A percentile compares a stretch with the other conserved stretches of the same genome.
phyloP scores from a whole-genome alignment of 1,139 yeast species.

The Taphrina sp. region DNA sequence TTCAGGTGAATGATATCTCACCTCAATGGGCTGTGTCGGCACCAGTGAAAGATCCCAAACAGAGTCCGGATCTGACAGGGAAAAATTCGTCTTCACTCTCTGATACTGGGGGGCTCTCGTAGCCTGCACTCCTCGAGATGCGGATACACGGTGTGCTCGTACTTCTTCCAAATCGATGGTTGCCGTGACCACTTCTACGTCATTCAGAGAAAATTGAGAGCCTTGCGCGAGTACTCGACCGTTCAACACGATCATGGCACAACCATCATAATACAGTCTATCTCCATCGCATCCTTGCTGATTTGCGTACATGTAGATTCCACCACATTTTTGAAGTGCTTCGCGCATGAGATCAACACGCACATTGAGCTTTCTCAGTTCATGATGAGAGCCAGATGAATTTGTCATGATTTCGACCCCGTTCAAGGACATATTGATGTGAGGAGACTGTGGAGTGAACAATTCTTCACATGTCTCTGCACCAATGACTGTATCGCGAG shows the following conservation, averaged over 20 bases:
- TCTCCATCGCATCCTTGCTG: slow-evolving; percentile 99
- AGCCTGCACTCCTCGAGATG: slow-evolving; percentile 75
- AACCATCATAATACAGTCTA: slow-evolving; percentile 91
- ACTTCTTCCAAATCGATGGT: slow-evolving; percentile 92
- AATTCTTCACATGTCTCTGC: slow-evolving; percentile 97
- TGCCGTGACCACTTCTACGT: slow-evolving; percentile 90
- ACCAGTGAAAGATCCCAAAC: slow-evolving; percentile 61
- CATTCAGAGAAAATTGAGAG: slow-evolving; percentile 73
- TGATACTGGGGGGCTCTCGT: slow-evolving; percentile 55
- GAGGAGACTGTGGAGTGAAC: slow-evolving; percentile 95
- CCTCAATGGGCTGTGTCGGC: slow-evolving; percentile 55
- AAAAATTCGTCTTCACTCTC: slow-evolving; percentile 60
- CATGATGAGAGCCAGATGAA: slow-evolving; percentile 96
- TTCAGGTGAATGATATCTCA: slow-evolving; percentile 74
- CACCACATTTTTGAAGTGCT: slow-evolving; percentile 95
- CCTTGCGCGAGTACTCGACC: slow-evolving; percentile 93
- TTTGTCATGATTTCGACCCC: slow-evolving; percentile 96
- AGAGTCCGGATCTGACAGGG: slow-evolving; percentile 57
- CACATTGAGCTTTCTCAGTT: slow-evolving; percentile 80
- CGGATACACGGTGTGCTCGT: slow-evolving; percentile 68
- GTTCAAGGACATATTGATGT: slow-evolving; percentile 82
- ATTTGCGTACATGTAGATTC: slow-evolving; percentile 86
- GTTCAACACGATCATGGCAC: slow-evolving; percentile 89
- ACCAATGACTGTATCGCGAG: slow-evolving; percentile 83
- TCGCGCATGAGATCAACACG: slow-evolving; percentile 80